phyloP scores from a whole-genome alignment of 139 green algal species.

The Ettlia oleoabundans region DNA sequence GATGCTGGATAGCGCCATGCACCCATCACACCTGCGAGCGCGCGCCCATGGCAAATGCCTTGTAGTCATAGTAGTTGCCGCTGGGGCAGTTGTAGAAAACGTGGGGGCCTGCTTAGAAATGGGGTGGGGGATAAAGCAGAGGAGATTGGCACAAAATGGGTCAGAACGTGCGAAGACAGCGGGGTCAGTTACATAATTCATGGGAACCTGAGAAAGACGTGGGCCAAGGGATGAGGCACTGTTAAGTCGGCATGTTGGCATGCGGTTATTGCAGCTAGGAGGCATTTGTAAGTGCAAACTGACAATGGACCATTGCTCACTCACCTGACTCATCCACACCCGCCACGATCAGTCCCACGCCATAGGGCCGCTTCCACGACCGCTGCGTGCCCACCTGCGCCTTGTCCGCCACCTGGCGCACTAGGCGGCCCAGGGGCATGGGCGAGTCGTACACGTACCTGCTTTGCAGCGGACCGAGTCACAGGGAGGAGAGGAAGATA shows the following conservation, averaged over 20 bases:
- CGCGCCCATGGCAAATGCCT: conserved; percentile 94
- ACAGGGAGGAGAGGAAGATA: too few relatives aligned
- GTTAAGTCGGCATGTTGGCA: too few relatives aligned
- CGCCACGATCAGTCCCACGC: conserved; percentile 92
- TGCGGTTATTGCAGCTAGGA: too few relatives aligned
- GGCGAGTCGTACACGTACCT: conserved; percentile 94
- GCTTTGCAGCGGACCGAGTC: background rate
- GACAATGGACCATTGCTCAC: too few relatives aligned
- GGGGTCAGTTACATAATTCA: too few relatives aligned
- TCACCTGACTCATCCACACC: conserved; percentile 81
- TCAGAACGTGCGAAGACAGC: background rate
- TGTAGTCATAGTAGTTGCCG: conserved; percentile 98
- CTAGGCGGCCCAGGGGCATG: conserved; percentile 87
- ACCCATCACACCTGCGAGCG: conserved; percentile 81
- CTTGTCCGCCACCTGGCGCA: conserved; percentile 93
- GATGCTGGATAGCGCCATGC: too few relatives aligned
- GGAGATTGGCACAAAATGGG: too few relatives aligned
- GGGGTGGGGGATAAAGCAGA: too few relatives aligned
- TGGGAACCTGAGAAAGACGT: too few relatives aligned
- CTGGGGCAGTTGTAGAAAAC: conserved; percentile 95
- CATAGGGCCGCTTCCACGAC: conserved; percentile 95
- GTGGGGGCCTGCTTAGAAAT: conserved; percentile 76
- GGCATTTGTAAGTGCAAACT: too few relatives aligned
- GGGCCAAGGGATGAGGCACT: too few relatives aligned
- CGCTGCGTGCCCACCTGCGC: conserved; percentile 90